phyloP scores from a whole-genome alignment of 1,139 yeast species.

The Pneumocystis carinii region DNA sequence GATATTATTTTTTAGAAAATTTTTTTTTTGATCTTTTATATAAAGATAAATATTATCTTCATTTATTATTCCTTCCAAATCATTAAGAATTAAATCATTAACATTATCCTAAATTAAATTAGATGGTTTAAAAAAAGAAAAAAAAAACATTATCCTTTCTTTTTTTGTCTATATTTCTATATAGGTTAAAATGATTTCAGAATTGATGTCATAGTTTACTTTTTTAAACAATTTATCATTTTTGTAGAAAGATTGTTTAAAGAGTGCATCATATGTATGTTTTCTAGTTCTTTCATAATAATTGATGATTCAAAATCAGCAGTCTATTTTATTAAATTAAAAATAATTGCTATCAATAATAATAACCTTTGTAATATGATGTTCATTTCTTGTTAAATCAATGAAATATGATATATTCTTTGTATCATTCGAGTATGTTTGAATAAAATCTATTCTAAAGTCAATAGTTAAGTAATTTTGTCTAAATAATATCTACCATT shows the following conservation, averaged over 20 bases:
- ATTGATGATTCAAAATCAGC: conserved; percentile 5
- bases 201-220: neutral
- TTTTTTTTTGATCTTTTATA: neutral
- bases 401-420: conserved; percentile 29
- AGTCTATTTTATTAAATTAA: conserved; percentile 1
- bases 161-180: neutral
- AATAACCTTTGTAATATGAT: conserved; percentile 50
- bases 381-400: conserved; percentile 66
- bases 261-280: neutral
- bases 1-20: neutral
- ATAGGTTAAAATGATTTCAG: neutral
- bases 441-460: conserved; percentile 15
- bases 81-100: neutral
- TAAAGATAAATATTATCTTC: neutral
- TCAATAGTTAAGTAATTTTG: conserved; percentile 9
- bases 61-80: neutral
- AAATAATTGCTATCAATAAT: neutral
- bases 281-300: conserved; percentile 1
- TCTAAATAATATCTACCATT: conserved; percentile 9
- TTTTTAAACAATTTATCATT: neutral
- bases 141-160: neutral
- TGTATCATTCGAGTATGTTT: conserved; percentile 16
- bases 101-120: neutral
- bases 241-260: conserved; percentile 4
- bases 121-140: neutral